Evolutionary conservation across 2,329 filamentous ascomycete species (phyloP).

Genomic region (Stemphylium beticola): DNA sequence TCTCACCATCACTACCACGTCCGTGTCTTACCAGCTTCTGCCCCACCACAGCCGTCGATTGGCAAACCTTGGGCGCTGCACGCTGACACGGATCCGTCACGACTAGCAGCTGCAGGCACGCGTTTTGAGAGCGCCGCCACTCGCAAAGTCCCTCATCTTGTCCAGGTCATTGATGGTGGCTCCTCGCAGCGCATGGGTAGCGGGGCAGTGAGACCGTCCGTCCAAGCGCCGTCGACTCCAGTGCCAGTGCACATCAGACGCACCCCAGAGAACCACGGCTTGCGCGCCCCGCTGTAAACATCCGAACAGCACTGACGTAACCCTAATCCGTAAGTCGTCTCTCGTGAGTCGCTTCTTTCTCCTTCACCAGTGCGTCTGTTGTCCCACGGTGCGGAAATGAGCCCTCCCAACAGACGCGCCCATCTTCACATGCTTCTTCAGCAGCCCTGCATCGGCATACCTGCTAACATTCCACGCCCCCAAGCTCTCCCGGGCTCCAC

Average conservation of each 20-base stretch:
- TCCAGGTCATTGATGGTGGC: conserved; percentile 15
- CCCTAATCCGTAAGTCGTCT: not conserved
- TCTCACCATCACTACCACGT: not conserved
- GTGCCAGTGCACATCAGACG: conserved; percentile 10
- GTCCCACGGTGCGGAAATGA: conserved; percentile 1
- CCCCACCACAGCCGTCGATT: conserved; percentile 11
- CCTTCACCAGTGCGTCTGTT: not conserved
- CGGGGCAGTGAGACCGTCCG: conserved; percentile 18
- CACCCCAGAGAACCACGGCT: conserved; percentile 14
- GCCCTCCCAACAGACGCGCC: conserved; percentile 1
- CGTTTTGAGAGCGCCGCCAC: too few relatives aligned
- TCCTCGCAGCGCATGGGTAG: conserved; percentile 16
- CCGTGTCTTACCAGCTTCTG: conserved; percentile 1
- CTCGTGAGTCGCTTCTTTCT: not conserved
- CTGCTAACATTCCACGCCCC: conserved; percentile 12
- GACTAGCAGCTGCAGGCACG: not conserved
- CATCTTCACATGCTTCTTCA: conserved; percentile 8
- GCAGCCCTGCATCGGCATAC: conserved; percentile 10
- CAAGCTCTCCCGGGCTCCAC: conserved; percentile 1
- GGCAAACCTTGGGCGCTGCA: too few relatives aligned
- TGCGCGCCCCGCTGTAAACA: conserved; percentile 13
- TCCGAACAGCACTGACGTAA: conserved; percentile 15
- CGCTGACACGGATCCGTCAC: too few relatives aligned
- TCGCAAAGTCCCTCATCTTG: too few relatives aligned
- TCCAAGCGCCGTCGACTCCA: conserved; percentile 12